These are phyloP conservation scores for Castanospermum australe DNA, from an alignment of 306 rosid genomes.

Conservation along the genomic window DNA sequence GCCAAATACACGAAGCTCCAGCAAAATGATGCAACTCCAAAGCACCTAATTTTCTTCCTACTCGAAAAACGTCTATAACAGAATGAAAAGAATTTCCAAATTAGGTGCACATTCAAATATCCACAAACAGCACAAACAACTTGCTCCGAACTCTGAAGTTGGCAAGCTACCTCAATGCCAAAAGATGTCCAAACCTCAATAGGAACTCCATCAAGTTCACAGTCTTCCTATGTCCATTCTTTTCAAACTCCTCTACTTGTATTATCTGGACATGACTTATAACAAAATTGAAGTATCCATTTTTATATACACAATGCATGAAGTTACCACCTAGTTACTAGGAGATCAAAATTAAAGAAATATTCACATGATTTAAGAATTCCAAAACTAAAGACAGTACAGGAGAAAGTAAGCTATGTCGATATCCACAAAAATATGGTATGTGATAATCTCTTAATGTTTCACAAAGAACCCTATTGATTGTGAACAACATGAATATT, in stretches of 20 bases:
- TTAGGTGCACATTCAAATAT: not conserved
- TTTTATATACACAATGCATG: not conserved
- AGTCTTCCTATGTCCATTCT: not conserved
- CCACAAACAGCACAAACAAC: not conserved
- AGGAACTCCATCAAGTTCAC: not conserved
- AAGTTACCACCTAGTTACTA: not conserved
- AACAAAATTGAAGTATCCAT: not conserved
- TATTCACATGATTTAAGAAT: not conserved
- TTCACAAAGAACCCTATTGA: not conserved
- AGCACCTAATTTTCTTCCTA: not conserved
- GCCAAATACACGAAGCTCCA: too few relatives aligned
- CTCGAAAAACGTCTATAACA: not conserved
- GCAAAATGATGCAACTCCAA: not conserved
- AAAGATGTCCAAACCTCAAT: not conserved
- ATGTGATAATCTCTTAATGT: not conserved
- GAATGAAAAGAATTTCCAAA: not conserved
- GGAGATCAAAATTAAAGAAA: not conserved
- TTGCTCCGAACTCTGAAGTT: not conserved
- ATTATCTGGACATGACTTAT: not conserved
- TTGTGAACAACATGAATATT: not conserved
- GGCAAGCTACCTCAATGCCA: too few relatives aligned
- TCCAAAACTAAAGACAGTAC: not conserved
- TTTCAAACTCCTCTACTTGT: not conserved
- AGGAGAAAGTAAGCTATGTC: not conserved
- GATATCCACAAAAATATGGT: not conserved